These are phyloP conservation scores for Rhododendron ferrugineum DNA, from an alignment of 148 eudicot genomes.

Conservation along the genomic window DNA sequence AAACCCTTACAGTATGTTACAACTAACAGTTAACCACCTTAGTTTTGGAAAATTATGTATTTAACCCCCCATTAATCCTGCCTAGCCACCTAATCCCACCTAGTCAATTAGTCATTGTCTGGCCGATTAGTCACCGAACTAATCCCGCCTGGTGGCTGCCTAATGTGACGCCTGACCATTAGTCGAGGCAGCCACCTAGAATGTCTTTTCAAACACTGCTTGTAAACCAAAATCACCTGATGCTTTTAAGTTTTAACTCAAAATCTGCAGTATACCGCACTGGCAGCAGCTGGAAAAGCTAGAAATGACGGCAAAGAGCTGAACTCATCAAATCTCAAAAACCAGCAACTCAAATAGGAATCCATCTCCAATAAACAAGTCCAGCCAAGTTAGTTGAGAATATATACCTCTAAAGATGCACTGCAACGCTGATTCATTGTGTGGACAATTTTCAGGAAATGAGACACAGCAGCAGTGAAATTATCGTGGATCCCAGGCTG, in stretches of 20 bases:
- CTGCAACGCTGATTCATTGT: slow-evolving; percentile 86
- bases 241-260: not conserved
- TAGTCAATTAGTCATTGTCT: too few species aligned
- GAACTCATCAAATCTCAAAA: not conserved
- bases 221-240: not conserved
- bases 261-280: not conserved
- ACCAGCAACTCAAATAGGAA: not conserved
- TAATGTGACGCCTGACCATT: too few species aligned
- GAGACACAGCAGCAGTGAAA: slow-evolving; percentile 52
- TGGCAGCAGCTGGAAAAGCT: not conserved
- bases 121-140: too few species aligned
- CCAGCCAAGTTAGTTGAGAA: not conserved
- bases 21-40: too few species aligned
- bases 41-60: not conserved
- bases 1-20: not conserved
- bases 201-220: too few species aligned
- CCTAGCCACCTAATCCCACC: not conserved
- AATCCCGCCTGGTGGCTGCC: too few species aligned
- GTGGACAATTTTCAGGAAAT: slow-evolving; percentile 65
- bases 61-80: not conserved
- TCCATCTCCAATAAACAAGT: not conserved
- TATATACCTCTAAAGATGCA: slow-evolving; percentile 73
- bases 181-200: too few species aligned
- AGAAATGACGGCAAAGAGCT: not conserved
- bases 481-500: slow-evolving; percentile 62